A percentile compares a stretch with the other conserved stretches of the same genome.
These are phyloP conservation scores for Neonectria ditissima DNA, from an alignment of 2,329 filamentous ascomycete genomes.

Conservation along the genomic window DNA sequence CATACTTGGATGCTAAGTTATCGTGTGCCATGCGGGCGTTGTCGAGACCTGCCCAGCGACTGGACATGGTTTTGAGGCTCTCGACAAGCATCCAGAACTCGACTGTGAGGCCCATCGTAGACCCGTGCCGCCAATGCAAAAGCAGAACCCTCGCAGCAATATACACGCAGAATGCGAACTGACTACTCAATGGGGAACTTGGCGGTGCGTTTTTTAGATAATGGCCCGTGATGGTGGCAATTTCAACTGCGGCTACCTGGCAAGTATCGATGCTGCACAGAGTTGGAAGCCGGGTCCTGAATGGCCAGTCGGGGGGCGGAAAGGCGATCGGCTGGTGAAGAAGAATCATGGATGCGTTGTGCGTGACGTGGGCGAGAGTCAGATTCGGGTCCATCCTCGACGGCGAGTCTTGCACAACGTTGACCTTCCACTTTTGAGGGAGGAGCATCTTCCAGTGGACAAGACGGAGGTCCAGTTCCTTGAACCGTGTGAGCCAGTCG, in stretches of 20 bases:
- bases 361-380: conserved; percentile 59
- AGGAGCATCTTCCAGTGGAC: conserved; percentile 48
- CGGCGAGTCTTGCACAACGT: conserved; percentile 25
- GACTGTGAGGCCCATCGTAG: conserved; percentile 31
- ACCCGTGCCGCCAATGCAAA: conserved; percentile 46
- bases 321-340: conserved; percentile 60
- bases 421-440: conserved; percentile 38
- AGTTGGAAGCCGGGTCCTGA: conserved; percentile 53
- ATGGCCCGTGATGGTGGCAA: conserved; percentile 55
- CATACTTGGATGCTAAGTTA: conserved; percentile 22
- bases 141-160: conserved; percentile 55
- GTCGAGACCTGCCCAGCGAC: conserved; percentile 34
- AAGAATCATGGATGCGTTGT: conserved; percentile 60
- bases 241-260: conserved; percentile 56
- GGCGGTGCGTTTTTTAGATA: conserved; percentile 52
- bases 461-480: conserved; percentile 57
- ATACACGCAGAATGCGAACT: conserved; percentile 58
- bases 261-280: conserved; percentile 58
- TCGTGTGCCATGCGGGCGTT: neutral
- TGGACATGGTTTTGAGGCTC: conserved; percentile 38
- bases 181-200: conserved; percentile 45
- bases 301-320: conserved; percentile 50
- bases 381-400: conserved; percentile 59
- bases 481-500: conserved; percentile 57
- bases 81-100: conserved; percentile 42